phyloP scores from a whole-genome alignment of 371 early-diverging fungal species.

The Paraphysoderma sedebokerense region DNA sequence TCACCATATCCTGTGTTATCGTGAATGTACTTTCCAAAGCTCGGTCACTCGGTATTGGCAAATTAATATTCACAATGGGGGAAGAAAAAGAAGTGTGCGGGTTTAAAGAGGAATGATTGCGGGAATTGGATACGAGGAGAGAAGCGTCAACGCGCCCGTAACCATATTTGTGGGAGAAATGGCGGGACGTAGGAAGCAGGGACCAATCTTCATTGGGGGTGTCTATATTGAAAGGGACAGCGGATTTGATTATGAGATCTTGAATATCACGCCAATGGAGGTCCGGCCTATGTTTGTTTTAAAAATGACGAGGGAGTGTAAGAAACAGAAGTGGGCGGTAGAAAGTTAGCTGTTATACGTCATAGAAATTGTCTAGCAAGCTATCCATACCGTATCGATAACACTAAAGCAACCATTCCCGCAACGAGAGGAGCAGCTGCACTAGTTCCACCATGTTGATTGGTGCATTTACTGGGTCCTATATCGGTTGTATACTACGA shows the following conservation, averaged over 20 bases:
- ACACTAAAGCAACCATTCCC: conserved; percentile 74
- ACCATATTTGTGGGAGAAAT: conserved; percentile 75
- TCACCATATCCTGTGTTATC: conserved; percentile 26
- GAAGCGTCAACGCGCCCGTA: conserved; percentile 82
- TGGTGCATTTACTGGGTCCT: conserved; percentile 47
- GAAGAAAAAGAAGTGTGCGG: no score
- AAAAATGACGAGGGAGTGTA: not conserved
- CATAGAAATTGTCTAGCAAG: not conserved
- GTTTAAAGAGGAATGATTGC: no score
- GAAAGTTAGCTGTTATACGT: not conserved
- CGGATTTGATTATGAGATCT: conserved; percentile 58
- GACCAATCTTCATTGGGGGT: conserved; percentile 39
- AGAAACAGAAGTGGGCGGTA: conserved; percentile 1
- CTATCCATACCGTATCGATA: conserved; percentile 28
- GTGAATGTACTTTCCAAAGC: conserved; percentile 11
- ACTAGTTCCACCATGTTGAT: conserved; percentile 83
- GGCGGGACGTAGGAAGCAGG: conserved; percentile 34
- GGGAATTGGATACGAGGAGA: conserved; percentile 60
- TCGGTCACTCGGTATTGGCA: no score
- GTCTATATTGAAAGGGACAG: conserved; percentile 44
- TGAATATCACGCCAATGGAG: conserved; percentile 86
- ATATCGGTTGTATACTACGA: conserved; percentile 67
- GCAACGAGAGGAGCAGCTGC: conserved; percentile 56
- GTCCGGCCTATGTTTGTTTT: conserved; percentile 39
- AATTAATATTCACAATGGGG: no score